Evolutionary conservation across 768 basidiomycete genomes (phyloP), one percentile per base, ranked within the genome.

Genomic region (Pulveroboletus sp.): DNA sequence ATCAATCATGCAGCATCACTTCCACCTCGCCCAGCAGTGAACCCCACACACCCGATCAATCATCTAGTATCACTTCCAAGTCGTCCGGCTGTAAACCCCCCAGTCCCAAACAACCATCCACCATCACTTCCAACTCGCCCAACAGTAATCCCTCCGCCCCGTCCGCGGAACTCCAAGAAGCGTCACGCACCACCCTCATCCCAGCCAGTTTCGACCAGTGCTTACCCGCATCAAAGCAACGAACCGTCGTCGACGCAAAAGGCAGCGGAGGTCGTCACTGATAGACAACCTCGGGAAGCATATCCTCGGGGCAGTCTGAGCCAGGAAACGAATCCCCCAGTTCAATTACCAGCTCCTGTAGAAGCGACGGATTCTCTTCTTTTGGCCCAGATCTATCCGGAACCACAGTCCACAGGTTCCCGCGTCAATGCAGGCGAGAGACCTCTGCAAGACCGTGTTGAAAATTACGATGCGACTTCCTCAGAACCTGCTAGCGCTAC

Each of bases 111-210:
- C 6, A 44, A 32, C 40, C 49, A 13, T 43, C 40, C 27, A 1
- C 30, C 50, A 22, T 43, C 53, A 2, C 55, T 56, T 43, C 59
- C 57, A 35, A 27, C 48, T 38, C 63, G 58, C 30, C 56, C 58
- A 32, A n/a, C n/a, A n/a, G 40, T 67, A 34, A 67, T 65, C 4
- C 42, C 57, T 2, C 61, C 65, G 16, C 67, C 65, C 19, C 55
- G 64, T 49, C 63, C 54, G 17, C 49, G 38, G 45, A 23, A 46
- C 45, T 24, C 30, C 26, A 61, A 9, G 48, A 62, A 56, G 45
- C 50, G 19, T 31, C 48, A 5, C 1, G 34, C 35, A 13, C 30
- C 31, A 26, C 23, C 42, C 20, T 11, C 41, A 29, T 30, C 45
- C 8, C 48, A 47, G 26, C 22, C 20, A 22, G 37, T 43, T 36